Conservation (phyloP, 768 basidiomycete species). For the Serendipita sp. region DNA sequence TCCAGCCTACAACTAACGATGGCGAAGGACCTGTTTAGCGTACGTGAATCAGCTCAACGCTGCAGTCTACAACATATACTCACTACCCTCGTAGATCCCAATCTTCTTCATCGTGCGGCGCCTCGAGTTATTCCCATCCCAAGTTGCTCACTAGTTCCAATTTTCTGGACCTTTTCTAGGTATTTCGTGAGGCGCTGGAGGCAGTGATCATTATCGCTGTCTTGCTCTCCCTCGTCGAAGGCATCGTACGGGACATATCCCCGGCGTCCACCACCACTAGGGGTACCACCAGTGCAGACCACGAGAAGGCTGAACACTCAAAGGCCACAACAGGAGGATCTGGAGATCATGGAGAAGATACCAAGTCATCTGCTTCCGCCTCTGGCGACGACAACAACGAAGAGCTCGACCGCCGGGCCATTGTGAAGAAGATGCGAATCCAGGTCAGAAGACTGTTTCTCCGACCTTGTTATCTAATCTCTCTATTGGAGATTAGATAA, state of each 20-base stretch:
- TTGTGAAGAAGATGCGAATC: slow-evolving; percentile 14
- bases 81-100: slow-evolving; percentile 21
- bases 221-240: slow-evolving; percentile 79
- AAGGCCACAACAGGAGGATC: not conserved
- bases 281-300: slow-evolving; percentile 1
- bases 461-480: not conserved
- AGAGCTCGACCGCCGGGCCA: slow-evolving; percentile 6
- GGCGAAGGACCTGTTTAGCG: slow-evolving; percentile 63
- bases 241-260: slow-evolving; percentile 32
- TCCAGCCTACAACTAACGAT: slow-evolving; percentile 22
- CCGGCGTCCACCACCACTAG: slow-evolving; percentile 4
- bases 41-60: slow-evolving; percentile 17
- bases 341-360: slow-evolving; percentile 10
- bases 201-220: slow-evolving; percentile 85
- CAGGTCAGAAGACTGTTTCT: slow-evolving; percentile 11
- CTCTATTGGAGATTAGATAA: no score
- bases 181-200: slow-evolving; percentile 89
- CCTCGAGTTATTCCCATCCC: not conserved
- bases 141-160: not conserved
- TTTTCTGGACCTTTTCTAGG: not conserved
- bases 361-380: no score
- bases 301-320: slow-evolving; percentile 5
- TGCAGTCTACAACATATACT: not conserved
- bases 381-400: slow-evolving; percentile 9
- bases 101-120: slow-evolving; percentile 74